These are phyloP conservation scores for Hyphochytrium catenoides DNA, from an alignment of 352 stramenopile species.

Conservation along the genomic window DNA sequence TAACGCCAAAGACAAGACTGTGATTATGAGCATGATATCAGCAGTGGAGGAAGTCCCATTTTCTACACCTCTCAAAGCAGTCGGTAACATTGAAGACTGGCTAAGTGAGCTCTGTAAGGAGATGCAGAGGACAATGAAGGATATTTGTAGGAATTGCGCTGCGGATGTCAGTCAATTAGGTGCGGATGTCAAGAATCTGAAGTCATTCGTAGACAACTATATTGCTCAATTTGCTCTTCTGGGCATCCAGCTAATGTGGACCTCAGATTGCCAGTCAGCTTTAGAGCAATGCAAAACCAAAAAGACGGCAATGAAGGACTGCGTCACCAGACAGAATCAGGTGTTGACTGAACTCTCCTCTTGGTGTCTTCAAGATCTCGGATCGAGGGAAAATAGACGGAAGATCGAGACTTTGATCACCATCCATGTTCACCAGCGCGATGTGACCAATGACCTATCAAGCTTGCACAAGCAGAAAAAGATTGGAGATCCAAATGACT, in stretches of 20 bases:
- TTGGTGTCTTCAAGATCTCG: constrained; percentile 88
- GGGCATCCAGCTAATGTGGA: constrained; percentile 91
- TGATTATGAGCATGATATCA: constrained; percentile 77
- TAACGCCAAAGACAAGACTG: constrained; percentile 93
- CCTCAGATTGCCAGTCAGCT: constrained; percentile 77
- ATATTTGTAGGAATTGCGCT: constrained; percentile 78
- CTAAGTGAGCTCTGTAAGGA: constrained; percentile 75
- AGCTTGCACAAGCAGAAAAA: constrained; percentile 84
- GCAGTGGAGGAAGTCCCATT: constrained; percentile 85
- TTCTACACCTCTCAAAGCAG: constrained; percentile 75
- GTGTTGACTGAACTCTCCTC: constrained; percentile 79
- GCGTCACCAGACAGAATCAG: constrained; percentile 74
- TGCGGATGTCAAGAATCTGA: constrained; percentile 68
- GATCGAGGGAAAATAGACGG: constrained; percentile 85
- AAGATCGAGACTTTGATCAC: constrained; percentile 96
- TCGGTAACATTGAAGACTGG: constrained; percentile 98
- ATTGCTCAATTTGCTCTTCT: constrained; percentile 85
- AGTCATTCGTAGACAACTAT: constrained; percentile 80
- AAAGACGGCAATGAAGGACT: constrained; percentile 94
- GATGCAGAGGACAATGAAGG: constrained; percentile 93
- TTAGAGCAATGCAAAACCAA: constrained; percentile 80
- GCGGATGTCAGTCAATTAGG: constrained; percentile 71
- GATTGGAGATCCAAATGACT: constrained; percentile 90
- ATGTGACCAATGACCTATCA: constrained; percentile 85
- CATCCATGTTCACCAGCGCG: constrained; percentile 92